Evolutionary conservation across 805 yeast genomes (phyloP).

Genomic region (Pichia thaimueangensis): DNA sequence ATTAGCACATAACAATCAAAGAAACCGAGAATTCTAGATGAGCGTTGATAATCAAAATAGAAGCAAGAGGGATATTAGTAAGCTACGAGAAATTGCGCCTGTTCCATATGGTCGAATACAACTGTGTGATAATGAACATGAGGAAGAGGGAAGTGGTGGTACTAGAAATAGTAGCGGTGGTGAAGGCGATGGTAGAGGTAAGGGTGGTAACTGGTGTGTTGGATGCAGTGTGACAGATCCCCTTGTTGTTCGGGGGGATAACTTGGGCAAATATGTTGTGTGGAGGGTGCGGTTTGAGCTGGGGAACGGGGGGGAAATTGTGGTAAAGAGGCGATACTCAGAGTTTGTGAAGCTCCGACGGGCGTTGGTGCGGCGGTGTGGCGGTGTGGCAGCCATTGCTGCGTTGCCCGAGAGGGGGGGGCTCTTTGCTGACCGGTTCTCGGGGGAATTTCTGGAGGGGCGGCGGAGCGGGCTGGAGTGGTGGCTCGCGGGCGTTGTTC

Average conservation of each 20-base stretch:
- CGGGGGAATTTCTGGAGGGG: conserved; percentile 41
- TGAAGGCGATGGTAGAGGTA: neutral
- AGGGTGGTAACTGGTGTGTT: conserved; percentile 23
- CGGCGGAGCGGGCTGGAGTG: conserved; percentile 54
- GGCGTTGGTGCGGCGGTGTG: conserved; percentile 32
- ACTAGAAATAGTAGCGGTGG: neutral
- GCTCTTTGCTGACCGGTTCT: conserved; percentile 22
- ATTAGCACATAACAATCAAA: no score
- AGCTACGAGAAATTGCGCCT: neutral
- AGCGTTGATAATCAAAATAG: no score
- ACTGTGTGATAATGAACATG: conserved; percentile 29
- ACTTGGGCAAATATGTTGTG: conserved; percentile 24
- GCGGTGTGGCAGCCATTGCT: conserved; percentile 37
- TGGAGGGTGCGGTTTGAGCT: conserved; percentile 28
- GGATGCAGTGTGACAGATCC: conserved; percentile 29
- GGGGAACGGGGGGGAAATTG: conserved; percentile 33
- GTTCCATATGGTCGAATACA: conserved; percentile 30
- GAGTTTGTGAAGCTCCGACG: conserved; percentile 50
- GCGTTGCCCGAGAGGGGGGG: conserved; percentile 45
- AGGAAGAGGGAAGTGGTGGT: conserved; percentile 6
- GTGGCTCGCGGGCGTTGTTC: conserved; percentile 48
- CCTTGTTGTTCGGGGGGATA: conserved; percentile 23
- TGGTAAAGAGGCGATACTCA: conserved; percentile 53
- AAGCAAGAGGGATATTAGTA: no score
- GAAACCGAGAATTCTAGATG: no score